phyloP scores from a whole-genome alignment of 202 grass and related monocot species.

The Elaeis oleifera region DNA sequence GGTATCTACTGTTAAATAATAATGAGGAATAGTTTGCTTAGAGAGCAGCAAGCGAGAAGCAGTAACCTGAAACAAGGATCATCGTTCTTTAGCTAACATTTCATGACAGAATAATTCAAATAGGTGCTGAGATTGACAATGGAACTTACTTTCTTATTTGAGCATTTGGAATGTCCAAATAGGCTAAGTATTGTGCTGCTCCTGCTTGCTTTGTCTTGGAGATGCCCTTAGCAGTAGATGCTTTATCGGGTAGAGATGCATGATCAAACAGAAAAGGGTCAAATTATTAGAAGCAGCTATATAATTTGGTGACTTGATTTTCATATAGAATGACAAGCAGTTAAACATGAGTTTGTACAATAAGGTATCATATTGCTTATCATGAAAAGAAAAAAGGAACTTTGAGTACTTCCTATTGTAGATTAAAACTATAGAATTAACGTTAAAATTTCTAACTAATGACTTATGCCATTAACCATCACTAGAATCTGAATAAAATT shows the following conservation, averaged over 20 bases:
- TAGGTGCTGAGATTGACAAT: not conserved
- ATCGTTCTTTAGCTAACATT: not conserved
- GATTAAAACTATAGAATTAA: too few species aligned
- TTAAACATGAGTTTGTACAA: too few species aligned
- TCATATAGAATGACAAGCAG: too few species aligned
- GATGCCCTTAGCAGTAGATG: conserved; percentile 45
- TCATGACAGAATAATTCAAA: not conserved
- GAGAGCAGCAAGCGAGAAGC: conserved; percentile 66
- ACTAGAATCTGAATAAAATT: too few species aligned
- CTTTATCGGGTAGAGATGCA: conserved; percentile 10
- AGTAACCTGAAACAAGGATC: conserved; percentile 54
- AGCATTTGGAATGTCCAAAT: conserved; percentile 67
- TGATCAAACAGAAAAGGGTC: conserved; percentile 1
- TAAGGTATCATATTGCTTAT: too few species aligned
- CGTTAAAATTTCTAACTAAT: too few species aligned
- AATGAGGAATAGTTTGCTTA: conserved; percentile 93
- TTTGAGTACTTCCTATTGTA: too few species aligned
- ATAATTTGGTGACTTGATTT: too few species aligned
- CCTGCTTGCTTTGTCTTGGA: conserved; percentile 22
- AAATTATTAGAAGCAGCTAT: not conserved
- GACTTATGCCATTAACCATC: too few species aligned
- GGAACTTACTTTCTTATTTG: conserved; percentile 79
- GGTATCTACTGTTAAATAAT: conserved; percentile 82
- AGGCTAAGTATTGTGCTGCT: conserved; percentile 41
- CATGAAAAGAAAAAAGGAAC: too few species aligned